These are phyloP conservation scores for Metschnikowia gelsemii DNA, from an alignment of 805 yeast genomes.

Conservation along the genomic window DNA sequence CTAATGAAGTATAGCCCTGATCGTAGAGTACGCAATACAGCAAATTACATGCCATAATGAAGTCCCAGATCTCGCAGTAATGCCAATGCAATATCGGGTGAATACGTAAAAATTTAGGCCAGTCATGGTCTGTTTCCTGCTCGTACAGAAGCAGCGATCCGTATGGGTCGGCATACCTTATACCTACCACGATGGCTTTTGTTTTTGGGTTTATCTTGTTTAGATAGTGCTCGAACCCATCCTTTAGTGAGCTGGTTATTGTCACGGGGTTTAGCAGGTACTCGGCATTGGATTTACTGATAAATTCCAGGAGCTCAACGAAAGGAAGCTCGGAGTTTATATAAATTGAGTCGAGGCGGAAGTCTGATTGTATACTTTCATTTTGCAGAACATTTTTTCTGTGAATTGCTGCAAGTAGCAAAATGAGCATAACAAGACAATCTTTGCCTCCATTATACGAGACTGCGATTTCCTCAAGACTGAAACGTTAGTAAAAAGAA, in stretches of 20 bases:
- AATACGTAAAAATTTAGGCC: conserved; percentile 84
- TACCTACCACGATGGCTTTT: conserved; percentile 83
- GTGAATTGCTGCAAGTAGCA: conserved; percentile 60
- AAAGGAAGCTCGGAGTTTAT: conserved; percentile 76
- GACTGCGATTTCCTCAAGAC: conserved; percentile 59
- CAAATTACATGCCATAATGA: conserved; percentile 56
- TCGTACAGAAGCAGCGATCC: conserved; percentile 58
- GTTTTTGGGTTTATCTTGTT: conserved; percentile 46
- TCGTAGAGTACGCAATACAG: conserved; percentile 78
- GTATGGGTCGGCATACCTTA: conserved; percentile 83
- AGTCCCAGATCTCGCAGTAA: conserved; percentile 82
- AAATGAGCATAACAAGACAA: conserved; percentile 81
- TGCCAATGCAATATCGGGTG: conserved; percentile 92
- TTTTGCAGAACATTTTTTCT: conserved; percentile 21
- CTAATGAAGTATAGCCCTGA: conserved; percentile 84
- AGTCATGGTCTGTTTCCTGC: conserved; percentile 80
- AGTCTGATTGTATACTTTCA: conserved; percentile 25
- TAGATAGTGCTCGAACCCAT: conserved; percentile 69
- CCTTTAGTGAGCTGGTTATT: conserved; percentile 53
- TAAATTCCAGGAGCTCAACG: conserved; percentile 65
- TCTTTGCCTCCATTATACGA: conserved; percentile 97
- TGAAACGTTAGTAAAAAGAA: no score
- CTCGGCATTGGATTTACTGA: conserved; percentile 48
- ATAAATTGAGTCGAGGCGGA: conserved; percentile 60
- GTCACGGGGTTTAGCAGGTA: conserved; percentile 55